phyloP scores from a whole-genome alignment of 441 rosid species.

The Pelargonium australe region DNA sequence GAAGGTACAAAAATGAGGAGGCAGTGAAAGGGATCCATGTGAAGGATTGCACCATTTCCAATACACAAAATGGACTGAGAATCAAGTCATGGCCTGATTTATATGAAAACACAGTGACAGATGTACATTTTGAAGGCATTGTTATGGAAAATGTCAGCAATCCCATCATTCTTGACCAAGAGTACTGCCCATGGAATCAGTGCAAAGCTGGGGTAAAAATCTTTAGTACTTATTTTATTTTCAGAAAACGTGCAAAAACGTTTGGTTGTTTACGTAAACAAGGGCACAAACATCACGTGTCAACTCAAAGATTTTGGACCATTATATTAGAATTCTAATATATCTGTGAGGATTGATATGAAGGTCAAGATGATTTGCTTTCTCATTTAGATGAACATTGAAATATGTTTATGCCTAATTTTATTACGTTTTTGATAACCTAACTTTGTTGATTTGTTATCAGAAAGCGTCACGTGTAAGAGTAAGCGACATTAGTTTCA shows the following conservation, averaged over 20 bases:
- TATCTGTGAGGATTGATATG: too few species aligned
- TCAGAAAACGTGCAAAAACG: too few species aligned
- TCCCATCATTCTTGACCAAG: slow-evolving; percentile 23
- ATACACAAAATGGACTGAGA: slow-evolving; percentile 26
- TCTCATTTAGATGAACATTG: too few species aligned
- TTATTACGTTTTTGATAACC: too few species aligned
- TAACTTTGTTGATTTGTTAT: not conserved
- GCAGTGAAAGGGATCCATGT: slow-evolving; percentile 22
- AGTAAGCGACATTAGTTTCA: not conserved
- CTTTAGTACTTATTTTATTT: too few species aligned
- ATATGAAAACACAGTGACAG: slow-evolving; percentile 2
- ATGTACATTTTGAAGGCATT: slow-evolving; percentile 19
- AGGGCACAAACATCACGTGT: too few species aligned
- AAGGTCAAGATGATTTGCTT: too few species aligned
- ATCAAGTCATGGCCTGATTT: slow-evolving; percentile 26
- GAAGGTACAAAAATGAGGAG: slow-evolving; percentile 24
- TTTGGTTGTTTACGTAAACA: too few species aligned
- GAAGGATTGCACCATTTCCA: slow-evolving; percentile 18
- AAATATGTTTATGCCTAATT: too few species aligned
- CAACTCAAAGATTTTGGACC: too few species aligned
- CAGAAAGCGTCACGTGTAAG: not conserved
- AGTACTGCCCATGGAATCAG: slow-evolving; percentile 18
- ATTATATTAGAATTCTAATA: too few species aligned
- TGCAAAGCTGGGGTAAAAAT: slow-evolving; percentile 2
- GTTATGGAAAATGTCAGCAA: slow-evolving; percentile 18